These are phyloP conservation scores for Zygosaccharomyces sapae DNA, from an alignment of 1,139 yeast genomes.

Conservation along the genomic window DNA sequence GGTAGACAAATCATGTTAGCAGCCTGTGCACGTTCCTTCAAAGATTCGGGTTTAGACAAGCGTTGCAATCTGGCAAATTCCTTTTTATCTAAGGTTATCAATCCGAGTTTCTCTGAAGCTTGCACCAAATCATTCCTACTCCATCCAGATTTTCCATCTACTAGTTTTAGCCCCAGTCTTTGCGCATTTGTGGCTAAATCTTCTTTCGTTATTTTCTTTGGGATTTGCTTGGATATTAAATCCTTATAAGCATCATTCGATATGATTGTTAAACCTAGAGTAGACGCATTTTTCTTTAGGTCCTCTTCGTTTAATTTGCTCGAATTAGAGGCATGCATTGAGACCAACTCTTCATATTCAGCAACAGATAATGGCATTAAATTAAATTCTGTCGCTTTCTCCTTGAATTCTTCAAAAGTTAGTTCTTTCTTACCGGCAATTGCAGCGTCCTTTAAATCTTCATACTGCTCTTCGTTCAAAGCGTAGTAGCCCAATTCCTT, in stretches of 20 bases:
- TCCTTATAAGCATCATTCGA: slow-evolving; percentile 11
- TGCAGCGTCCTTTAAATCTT: slow-evolving; percentile 16
- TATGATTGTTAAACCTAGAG: slow-evolving; percentile 16
- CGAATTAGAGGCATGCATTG: not conserved
- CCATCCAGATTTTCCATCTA: slow-evolving; percentile 1
- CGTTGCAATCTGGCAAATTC: slow-evolving; percentile 11
- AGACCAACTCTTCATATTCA: not conserved
- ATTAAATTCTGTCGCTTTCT: slow-evolving; percentile 5
- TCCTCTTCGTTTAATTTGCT: not conserved
- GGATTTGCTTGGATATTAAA: not conserved
- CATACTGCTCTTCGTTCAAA: slow-evolving; percentile 25
- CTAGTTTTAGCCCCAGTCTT: slow-evolving; percentile 1
- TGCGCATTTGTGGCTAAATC: slow-evolving; percentile 2
- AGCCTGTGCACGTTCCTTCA: slow-evolving; percentile 39
- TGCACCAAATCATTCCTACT: slow-evolving; percentile 1
- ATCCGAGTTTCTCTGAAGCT: slow-evolving; percentile 7
- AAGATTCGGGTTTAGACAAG: not conserved
- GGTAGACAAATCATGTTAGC: slow-evolving; percentile 55
- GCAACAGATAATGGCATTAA: not conserved
- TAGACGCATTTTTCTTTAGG: slow-evolving; percentile 11
- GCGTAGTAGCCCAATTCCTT: slow-evolving; percentile 25
- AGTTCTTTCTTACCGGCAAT: not conserved
- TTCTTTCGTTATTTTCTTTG: slow-evolving; percentile 6
- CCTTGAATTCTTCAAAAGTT: slow-evolving; percentile 3
- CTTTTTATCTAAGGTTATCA: slow-evolving; percentile 17